Evolutionary conservation across 169 alveolate species (phyloP), one percentile per base, ranked within the genome.

Genomic region (Cryptosporidium canis): DNA sequence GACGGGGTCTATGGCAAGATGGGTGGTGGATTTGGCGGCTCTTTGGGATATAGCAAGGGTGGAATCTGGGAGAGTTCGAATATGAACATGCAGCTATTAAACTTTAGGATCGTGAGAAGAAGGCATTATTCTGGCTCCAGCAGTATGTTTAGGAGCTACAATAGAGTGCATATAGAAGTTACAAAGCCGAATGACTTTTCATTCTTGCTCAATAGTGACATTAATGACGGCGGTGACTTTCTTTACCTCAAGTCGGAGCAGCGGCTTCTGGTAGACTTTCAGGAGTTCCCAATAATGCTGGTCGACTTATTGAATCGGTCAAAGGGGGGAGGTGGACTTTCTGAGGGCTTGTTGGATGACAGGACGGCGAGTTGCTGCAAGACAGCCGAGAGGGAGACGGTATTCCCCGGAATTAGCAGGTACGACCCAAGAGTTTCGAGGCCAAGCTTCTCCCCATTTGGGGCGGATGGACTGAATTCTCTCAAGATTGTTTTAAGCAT

Each of bases 191-290:
- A 77, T 37, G 87, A 77, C 48, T 77, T 77, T 44, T 58, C 77
- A 3, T 77, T 77, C 18, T 39, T 77, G 16, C 41, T 77, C n/a
- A 58, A 44, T 77, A 43, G 55, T 37, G 63, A 77, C 12, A 35
- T 77, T 43, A 61, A 16, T 43, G 90, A 70, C 31, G 92, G 90
- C 21, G 41, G 33, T 41, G 91, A 85, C 43, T 90, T 85, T 56
- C 82, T 70, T 29, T 16, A 65, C 39, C 45, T 90, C 7, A 90
- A 83, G 82, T 68, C 90, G 12, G 93, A 90, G 9, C 93, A 90
- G 47, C 43, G 93, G 29, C 91, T 90, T 43, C 47, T 90, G 51
- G 93, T 90, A 2, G 92, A 90, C 18, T 90, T 90, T 68, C 84
- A 83, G 2, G 71, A 67, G 33, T 90, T 90, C n/a, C 93, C 93